Percentiles rank a stretch among this genome's conserved stretches.
Conservation (phyloP, 768 basidiomycete genomes). For the Myochromella boudieri region DNA sequence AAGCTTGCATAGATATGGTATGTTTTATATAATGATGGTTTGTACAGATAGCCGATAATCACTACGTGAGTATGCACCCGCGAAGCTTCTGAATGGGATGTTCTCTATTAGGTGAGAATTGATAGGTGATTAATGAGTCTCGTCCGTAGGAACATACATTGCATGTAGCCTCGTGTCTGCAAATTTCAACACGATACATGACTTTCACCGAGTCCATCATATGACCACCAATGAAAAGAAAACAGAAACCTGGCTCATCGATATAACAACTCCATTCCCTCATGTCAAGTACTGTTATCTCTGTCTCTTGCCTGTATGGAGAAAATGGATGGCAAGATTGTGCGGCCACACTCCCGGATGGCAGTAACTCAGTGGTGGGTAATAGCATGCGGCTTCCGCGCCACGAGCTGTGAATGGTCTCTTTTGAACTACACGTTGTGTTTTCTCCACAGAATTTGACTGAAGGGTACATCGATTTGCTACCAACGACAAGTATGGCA, state of each 20-base stretch:
- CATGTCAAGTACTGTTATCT: not conserved
- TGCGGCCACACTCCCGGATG: conserved; percentile 1
- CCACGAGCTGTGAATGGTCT: conserved; percentile 5
- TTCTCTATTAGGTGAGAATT: not conserved
- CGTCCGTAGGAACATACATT: not conserved
- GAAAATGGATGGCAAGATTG: conserved; percentile 1
- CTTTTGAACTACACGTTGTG: not conserved
- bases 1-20: not conserved
- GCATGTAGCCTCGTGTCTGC: conserved; percentile 13
- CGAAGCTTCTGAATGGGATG: not conserved
- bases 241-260: conserved; percentile 13
- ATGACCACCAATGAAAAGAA: conserved; percentile 9
- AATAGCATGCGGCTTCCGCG: too few species aligned
- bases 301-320: conserved; percentile 2
- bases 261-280: conserved; percentile 5
- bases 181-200: conserved; percentile 7
- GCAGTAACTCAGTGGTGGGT: too few species aligned
- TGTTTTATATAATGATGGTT: conserved; percentile 11
- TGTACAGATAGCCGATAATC: conserved; percentile 6
- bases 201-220: conserved; percentile 9
- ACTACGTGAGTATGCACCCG: not conserved
- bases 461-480: conserved; percentile 10
- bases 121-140: not conserved
- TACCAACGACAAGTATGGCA: conserved; percentile 5
- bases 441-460: conserved; percentile 3